A percentile compares a stretch with the other conserved stretches of the same genome.
Conservation (phyloP, 1,284 basidiomycete species). For the Trametes pubescens region DNA sequence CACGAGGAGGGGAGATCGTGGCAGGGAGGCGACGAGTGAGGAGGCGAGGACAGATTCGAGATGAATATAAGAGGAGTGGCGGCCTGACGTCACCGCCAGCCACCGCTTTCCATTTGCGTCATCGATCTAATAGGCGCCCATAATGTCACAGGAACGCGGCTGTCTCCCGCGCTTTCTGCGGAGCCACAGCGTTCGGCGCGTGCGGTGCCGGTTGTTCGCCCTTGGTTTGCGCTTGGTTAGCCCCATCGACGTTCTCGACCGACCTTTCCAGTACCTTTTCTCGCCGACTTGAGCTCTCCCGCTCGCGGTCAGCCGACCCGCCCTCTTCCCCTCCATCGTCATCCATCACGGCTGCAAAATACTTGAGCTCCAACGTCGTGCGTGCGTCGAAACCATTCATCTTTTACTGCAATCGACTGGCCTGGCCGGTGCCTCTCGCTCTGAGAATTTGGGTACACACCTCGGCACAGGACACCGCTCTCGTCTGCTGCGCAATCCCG, state of each 20-base stretch:
- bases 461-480: neutral
- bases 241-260: too few relatives aligned
- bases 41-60: conserved; percentile 1
- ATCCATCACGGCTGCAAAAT: too few relatives aligned
- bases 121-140: conserved; percentile 18
- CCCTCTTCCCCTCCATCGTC: too few relatives aligned
- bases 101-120: conserved; percentile 29
- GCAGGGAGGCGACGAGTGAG: conserved; percentile 10
- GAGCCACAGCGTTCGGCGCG: neutral
- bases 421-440: too few relatives aligned
- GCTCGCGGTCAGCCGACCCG: too few relatives aligned
- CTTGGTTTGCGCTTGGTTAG: too few relatives aligned
- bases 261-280: too few relatives aligned
- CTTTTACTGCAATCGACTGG: too few relatives aligned
- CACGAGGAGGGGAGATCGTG: conserved; percentile 9
- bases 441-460: neutral
- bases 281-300: too few relatives aligned
- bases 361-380: neutral
- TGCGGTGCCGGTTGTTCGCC: neutral
- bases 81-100: conserved; percentile 25
- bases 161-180: neutral
- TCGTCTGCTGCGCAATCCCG: neutral
- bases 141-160: conserved; percentile 22
- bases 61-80: conserved; percentile 12
- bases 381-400: too few relatives aligned